phyloP scores from a whole-genome alignment of 148 eudicot genomes.

The Vaccinium corymbosum region DNA sequence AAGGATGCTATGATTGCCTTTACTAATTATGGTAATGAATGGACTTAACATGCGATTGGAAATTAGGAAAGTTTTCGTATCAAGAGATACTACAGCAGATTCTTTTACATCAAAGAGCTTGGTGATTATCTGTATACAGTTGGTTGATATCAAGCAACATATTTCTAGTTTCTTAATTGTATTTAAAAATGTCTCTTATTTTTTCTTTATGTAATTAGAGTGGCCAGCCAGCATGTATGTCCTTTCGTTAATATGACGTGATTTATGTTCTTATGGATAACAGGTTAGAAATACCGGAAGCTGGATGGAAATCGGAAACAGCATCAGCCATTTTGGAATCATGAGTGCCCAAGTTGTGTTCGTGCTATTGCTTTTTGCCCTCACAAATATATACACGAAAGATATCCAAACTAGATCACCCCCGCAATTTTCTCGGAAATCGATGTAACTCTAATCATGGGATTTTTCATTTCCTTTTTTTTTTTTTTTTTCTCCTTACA shows the following conservation, averaged over 20 bases:
- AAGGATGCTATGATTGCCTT: not conserved
- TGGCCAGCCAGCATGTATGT: not conserved
- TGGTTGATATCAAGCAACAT: not conserved
- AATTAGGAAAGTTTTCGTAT: not conserved
- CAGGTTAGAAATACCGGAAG: conserved; percentile 92
- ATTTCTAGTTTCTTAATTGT: not conserved
- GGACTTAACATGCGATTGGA: not conserved
- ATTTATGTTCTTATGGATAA: conserved; percentile 10
- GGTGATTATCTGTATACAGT: too few species aligned
- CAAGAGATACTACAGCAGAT: not conserved
- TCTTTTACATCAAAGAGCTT: not conserved
- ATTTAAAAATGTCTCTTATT: not conserved
- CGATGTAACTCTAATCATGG: conserved; percentile 25
- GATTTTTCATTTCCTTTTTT: not conserved
- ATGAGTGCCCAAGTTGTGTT: conserved; percentile 98
- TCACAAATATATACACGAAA: conserved; percentile 79
- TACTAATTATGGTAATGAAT: not conserved
- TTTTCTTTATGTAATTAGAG: not conserved
- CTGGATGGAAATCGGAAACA: conserved; percentile 99
- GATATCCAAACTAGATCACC: conserved; percentile 64
- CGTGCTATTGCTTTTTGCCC: conserved; percentile 79
- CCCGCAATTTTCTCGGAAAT: conserved; percentile 41
- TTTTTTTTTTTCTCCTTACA: not conserved
- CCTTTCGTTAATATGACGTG: not conserved
- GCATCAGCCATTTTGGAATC: conserved; percentile 97